Evolutionary conservation across 129 eudicot species (phyloP).

Genomic region (Chrysanthemum lavandulifolium): DNA sequence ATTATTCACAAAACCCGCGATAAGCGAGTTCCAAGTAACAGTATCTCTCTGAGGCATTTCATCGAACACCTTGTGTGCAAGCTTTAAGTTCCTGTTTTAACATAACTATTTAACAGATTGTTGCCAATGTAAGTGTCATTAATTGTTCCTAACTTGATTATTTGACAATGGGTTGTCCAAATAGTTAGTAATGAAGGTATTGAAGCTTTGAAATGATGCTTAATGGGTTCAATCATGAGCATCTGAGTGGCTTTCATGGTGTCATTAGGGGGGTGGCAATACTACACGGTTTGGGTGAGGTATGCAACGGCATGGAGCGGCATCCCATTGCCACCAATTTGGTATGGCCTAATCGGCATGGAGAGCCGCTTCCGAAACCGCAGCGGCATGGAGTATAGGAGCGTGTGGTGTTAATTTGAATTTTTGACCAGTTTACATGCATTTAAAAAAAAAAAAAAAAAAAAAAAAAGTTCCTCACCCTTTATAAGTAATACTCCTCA

Average conservation of each 20-base stretch:
- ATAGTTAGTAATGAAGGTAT: constrained; percentile 5
- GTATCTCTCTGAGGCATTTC: constrained; percentile 72
- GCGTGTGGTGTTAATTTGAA: too few relatives aligned
- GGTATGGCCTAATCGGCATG: too few relatives aligned
- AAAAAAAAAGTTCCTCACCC: too few relatives aligned
- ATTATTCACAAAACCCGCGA: constrained; percentile 62
- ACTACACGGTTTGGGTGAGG: too few relatives aligned
- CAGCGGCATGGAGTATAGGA: too few relatives aligned
- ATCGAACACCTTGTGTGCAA: constrained; percentile 71
- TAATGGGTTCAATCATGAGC: constrained; percentile 20
- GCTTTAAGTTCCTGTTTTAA: constrained; percentile 44
- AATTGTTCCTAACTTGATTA: constrained; percentile 53
- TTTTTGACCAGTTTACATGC: too few relatives aligned
- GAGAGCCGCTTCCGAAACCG: too few relatives aligned
- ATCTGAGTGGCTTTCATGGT: background rate
- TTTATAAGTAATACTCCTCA: too few relatives aligned
- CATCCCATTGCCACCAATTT: too few relatives aligned
- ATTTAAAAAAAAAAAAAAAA: too few relatives aligned
- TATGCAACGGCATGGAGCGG: too few relatives aligned
- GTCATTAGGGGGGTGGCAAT: too few relatives aligned
- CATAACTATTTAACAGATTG: constrained; percentile 46
- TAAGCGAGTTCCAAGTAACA: constrained; percentile 79
- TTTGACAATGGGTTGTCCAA: constrained; percentile 46
- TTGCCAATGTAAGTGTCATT: constrained; percentile 56
- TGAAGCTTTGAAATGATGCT: constrained; percentile 11